Evolutionary conservation across 257 asterid species (phyloP).

Genomic region (Solanum habrochaites): DNA sequence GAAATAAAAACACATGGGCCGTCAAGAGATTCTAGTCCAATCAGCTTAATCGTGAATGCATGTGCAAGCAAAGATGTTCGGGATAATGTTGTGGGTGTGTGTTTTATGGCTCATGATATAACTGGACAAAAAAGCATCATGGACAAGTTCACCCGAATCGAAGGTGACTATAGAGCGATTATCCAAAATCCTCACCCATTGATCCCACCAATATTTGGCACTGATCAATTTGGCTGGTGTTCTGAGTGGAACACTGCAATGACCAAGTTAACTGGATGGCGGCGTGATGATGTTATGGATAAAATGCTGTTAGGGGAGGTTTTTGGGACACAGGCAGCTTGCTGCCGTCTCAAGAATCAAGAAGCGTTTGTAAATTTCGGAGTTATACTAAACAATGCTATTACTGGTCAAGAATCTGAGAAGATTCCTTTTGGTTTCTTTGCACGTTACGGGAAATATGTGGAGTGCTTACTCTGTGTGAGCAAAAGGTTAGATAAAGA

Average conservation of each 20-base stretch:
- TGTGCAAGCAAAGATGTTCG: constrained; percentile 84
- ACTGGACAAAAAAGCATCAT: constrained; percentile 71
- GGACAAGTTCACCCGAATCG: constrained; percentile 93
- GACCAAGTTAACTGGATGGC: constrained; percentile 73
- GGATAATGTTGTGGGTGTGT: constrained; percentile 83
- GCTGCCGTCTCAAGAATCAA: constrained; percentile 72
- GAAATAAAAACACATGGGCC: constrained; percentile 68
- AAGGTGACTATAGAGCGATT: constrained; percentile 85
- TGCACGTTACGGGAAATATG: constrained; percentile 50
- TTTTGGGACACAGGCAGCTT: constrained; percentile 51
- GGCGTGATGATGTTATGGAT: constrained; percentile 57
- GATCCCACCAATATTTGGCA: constrained; percentile 90
- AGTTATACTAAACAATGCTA: constrained; percentile 57
- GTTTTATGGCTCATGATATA: constrained; percentile 88
- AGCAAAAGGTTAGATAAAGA: constrained; percentile 69
- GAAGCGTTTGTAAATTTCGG: constrained; percentile 78
- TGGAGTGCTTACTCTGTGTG: constrained; percentile 70
- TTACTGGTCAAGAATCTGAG: constrained; percentile 62
- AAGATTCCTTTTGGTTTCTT: constrained; percentile 64
- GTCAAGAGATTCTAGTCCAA: constrained; percentile 50
- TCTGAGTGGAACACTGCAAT: constrained; percentile 96
- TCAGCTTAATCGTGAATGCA: constrained; percentile 77
- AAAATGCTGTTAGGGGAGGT: constrained; percentile 92
- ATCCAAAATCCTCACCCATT: constrained; percentile 82
- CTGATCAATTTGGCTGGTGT: constrained; percentile 95